phyloP scores from a whole-genome alignment of 1,284 basidiomycete genomes.

The Melampsora larici-populina region DNA sequence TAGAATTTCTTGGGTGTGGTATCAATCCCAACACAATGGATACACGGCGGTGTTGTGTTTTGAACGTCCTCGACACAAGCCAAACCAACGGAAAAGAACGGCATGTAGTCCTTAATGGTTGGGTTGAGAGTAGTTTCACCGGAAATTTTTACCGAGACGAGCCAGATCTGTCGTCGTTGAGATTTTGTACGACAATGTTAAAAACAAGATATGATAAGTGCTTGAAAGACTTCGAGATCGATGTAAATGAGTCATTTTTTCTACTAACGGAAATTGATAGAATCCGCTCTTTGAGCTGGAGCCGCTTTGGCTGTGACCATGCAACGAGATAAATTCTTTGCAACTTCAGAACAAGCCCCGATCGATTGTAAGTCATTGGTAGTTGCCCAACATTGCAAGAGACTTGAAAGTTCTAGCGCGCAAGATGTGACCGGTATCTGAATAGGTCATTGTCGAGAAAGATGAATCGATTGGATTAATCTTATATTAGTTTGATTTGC shows the following conservation, averaged over 20 bases:
- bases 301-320: conserved; percentile 21
- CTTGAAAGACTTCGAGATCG: neutral
- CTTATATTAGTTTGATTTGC: no score
- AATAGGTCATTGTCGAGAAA: neutral
- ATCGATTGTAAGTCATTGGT: conserved; percentile 34
- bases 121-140: neutral
- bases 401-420: conserved; percentile 24
- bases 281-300: conserved; percentile 19
- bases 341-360: conserved; percentile 22
- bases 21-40: no score
- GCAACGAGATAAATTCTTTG: conserved; percentile 27
- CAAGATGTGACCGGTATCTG: conserved; percentile 24
- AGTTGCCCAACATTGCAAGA: conserved; percentile 36
- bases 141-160: conserved; percentile 6
- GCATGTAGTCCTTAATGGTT: neutral
- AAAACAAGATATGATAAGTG: neutral
- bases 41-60: no score
- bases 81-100: no score
- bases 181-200: neutral
- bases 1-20: no score
- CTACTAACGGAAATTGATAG: conserved; percentile 32
- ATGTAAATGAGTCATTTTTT: neutral
- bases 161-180: neutral
- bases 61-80: no score
- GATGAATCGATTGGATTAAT: neutral